Base-by-base conservation (phyloP, 257 asterid species). In the Solanum pimpinellifolium region DNA sequence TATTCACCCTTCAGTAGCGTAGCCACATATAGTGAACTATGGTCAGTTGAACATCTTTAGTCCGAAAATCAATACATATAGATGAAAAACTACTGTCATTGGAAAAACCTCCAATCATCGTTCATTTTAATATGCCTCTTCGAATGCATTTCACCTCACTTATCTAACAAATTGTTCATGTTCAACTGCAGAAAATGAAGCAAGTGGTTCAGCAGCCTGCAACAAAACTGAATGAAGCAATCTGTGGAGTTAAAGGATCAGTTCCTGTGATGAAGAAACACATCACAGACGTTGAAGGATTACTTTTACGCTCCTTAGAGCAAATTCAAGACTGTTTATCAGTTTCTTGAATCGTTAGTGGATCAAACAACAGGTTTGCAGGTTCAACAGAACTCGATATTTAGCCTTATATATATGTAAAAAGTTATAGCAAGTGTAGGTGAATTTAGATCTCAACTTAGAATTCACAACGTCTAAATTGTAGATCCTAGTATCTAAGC, bases 241-340 rank as follows among this genome's bases (percentile, higher is more conserved):
- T 92, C 5, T 83, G 92, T 72, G 92, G 91, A 11, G 90, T 81
- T 15, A 88, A 91, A 70, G 94, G 93, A 76, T 12, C 59, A 74
- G 90, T 84, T 33, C 90, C 94, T 2, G 42, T 90, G 6, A 87
- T 77, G 87, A 88, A 96, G 87, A 88, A 96, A 42, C 95, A 83
- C 3, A 91, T 94, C 83, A 93, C 95, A 21, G 84, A 78, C 27
- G 56, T 91, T 83, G 98, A 81, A 94, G 44, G 98, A 94, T 62
- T 90, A 89, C 83, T 92, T 87, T 62, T 94, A 93, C 77, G 92
- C 85, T 52, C 85, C 85, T n/a, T 83, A 42, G 87, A 72, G 46
- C 46, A 56, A 2, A 83, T 86, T 74, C 56, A 86, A 60, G 84
- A 42, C 33, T 86, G 56, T 62, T 35, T 77, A 59, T 65, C 60